Evolutionary conservation across 176 grass and related monocot genomes (phyloP).

Genomic region (Urochloa ruziziensis): DNA sequence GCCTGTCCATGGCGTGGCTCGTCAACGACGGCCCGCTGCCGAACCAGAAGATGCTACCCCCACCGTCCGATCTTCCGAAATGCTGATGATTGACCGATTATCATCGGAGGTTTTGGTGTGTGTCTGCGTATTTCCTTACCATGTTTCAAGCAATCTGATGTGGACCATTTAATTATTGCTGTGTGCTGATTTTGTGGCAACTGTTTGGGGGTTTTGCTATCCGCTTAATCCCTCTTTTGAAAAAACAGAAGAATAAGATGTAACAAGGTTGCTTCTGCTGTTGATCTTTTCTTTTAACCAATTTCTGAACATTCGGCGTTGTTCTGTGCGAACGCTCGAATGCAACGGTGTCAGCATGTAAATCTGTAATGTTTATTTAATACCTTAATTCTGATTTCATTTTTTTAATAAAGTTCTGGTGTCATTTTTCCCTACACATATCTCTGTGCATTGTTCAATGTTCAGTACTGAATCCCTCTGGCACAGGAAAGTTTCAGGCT

Average conservation of each 20-base stretch:
- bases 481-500: not conserved
- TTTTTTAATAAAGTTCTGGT: too few species aligned
- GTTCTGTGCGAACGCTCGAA: not conserved
- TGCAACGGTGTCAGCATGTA: not conserved
- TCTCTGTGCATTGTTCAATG: too few species aligned
- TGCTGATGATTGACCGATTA: slow-evolving; percentile 24
- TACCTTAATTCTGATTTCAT: not conserved
- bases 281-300: not conserved
- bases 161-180: not conserved
- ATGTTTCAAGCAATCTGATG: slow-evolving; percentile 15
- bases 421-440: not conserved
- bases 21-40: slow-evolving; percentile 55
- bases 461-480: not conserved
- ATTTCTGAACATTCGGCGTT: not conserved
- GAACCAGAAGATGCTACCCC: slow-evolving; percentile 56
- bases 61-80: slow-evolving; percentile 68
- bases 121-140: not conserved
- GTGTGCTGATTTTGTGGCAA: slow-evolving; percentile 37
- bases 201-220: not conserved
- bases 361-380: not conserved
- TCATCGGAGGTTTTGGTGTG: slow-evolving; percentile 3
- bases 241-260: slow-evolving; percentile 44
- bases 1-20: slow-evolving; percentile 72
- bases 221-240: slow-evolving; percentile 21
- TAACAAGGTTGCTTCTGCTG: not conserved